A percentile compares a stretch with the other conserved stretches of the same genome.
Evolutionary conservation across 768 basidiomycete species (phyloP).

Genomic region (Strobilomyces echinocephalus): DNA sequence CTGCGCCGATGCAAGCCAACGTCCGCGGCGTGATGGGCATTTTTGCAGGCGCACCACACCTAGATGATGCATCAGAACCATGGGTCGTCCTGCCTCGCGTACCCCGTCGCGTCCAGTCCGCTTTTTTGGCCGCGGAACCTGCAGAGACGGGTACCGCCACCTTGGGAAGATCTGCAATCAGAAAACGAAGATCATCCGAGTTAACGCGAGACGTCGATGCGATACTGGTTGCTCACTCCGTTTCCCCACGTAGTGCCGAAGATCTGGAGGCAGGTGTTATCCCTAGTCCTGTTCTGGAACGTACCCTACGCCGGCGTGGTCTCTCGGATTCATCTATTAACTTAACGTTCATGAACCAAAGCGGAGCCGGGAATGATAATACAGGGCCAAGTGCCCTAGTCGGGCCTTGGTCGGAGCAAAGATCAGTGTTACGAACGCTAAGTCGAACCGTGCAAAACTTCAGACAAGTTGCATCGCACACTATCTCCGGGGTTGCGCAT

Average conservation of each 20-base stretch:
- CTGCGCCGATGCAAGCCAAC: conserved; percentile 12
- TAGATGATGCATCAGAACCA: conserved; percentile 46
- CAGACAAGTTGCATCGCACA: conserved; percentile 30
- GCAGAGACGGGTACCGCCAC: conserved; percentile 9
- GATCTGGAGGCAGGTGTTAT: conserved; percentile 40
- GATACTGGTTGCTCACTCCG: conserved; percentile 54
- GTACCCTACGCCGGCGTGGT: conserved; percentile 70
- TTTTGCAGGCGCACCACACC: conserved; percentile 81
- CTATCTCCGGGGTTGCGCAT: conserved; percentile 22
- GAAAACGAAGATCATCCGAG: conserved; percentile 19
- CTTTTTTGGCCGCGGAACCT: conserved; percentile 20
- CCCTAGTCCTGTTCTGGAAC: conserved; percentile 54
- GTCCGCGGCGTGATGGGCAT: conserved; percentile 67
- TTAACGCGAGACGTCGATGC: conserved; percentile 75
- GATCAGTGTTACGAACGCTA: conserved; percentile 50
- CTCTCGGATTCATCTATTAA: conserved; percentile 91
- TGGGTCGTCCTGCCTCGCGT: conserved; percentile 66
- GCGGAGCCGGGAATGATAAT: conserved; percentile 25
- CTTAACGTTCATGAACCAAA: conserved; percentile 69
- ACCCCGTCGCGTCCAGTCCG: conserved; percentile 29
- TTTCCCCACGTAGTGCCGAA: conserved; percentile 21
- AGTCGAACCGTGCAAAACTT: conserved; percentile 53
- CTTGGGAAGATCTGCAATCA: conserved; percentile 14
- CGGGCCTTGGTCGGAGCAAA: conserved; percentile 36
- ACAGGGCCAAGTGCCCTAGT: background rate